Evolutionary conservation across 2,329 filamentous ascomycete species (phyloP), one percentile per base, ranked within the genome.

Genomic region (Penicillium sp.): DNA sequence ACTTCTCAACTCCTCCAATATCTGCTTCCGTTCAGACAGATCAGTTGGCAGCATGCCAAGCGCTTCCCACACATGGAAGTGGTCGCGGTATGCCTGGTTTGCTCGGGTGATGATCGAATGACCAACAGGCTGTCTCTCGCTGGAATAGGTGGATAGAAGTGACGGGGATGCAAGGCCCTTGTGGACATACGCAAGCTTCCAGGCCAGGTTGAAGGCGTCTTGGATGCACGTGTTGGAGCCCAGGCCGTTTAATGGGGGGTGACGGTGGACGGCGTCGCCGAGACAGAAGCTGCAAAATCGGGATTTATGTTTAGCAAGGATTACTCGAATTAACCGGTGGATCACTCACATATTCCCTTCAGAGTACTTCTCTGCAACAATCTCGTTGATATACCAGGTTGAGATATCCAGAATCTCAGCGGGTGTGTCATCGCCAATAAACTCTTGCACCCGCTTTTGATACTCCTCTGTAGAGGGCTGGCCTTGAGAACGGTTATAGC

Each of bases 371-470:
- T 81, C 75, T 0, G 80, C 81, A 1, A 82, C 76, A 5, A 71
- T 78, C 61, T 84, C 81, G 55, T 82, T 82, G 57, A 84, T 77
- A 46, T 68, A 70, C 81, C 81, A 84, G 55, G 76, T 77, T 8
- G 76, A 75, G 6, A 80, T 63, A 46, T 73, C 65, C n/a, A 80
- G 48, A 41, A 83, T 72, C 58, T 81, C 72, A 2, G 75, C 67
- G 0, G 70, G 63, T 0, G 72, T 72, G 26, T 77, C 74, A 57
- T 82, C 78, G 0, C 79, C 80, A 46, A 83, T 78, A 3, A 79
- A 67, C 26, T 77, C 66, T 31, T 67, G 69, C 1, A 80, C 67
- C 4, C 73, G 65, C 26, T 65, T 57, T 4, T 74, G 39, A 53
- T 76, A 78, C 57, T 79, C 72, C 6, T 75, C 75, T 1, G 69